Percentiles rank a stretch among this genome's conserved stretches.
These are phyloP conservation scores for Colletotrichum sp. DNA, from an alignment of 2,329 filamentous ascomycete genomes.

Conservation along the genomic window DNA sequence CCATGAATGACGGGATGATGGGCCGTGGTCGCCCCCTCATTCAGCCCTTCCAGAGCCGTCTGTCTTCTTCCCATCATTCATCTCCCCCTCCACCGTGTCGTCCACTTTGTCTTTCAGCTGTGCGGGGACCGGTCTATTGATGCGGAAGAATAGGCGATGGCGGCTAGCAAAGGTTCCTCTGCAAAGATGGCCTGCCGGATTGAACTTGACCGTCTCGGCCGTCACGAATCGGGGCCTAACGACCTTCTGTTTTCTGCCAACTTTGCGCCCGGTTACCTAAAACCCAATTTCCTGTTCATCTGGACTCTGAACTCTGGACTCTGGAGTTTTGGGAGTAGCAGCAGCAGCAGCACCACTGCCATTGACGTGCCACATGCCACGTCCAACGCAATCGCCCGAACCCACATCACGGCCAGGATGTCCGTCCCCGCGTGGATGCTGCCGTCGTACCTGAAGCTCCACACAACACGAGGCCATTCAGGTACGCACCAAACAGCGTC, in stretches of 20 bases:
- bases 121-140: neutral
- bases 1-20: neutral
- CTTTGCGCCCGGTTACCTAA: neutral
- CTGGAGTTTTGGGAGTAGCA: neutral
- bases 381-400: conserved; percentile 38
- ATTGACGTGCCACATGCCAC: conserved; percentile 1
- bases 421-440: conserved; percentile 74
- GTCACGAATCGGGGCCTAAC: neutral
- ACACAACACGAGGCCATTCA: conserved; percentile 10
- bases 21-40: neutral
- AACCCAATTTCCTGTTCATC: neutral
- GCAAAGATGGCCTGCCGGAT: neutral
- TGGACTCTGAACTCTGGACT: neutral
- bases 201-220: neutral
- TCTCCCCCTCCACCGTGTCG: neutral
- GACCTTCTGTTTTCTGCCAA: neutral
- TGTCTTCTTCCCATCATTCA: neutral
- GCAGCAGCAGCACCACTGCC: neutral
- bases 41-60: neutral
- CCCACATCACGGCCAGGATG: conserved; percentile 80
- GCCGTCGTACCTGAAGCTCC: conserved; percentile 5
- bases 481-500: conserved; percentile 3
- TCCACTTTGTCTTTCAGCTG: neutral
- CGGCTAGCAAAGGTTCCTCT: conserved; percentile 17
- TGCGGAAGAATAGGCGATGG: neutral